Conservation (phyloP, 257 asterid genomes). For the Petunia axillaris region DNA sequence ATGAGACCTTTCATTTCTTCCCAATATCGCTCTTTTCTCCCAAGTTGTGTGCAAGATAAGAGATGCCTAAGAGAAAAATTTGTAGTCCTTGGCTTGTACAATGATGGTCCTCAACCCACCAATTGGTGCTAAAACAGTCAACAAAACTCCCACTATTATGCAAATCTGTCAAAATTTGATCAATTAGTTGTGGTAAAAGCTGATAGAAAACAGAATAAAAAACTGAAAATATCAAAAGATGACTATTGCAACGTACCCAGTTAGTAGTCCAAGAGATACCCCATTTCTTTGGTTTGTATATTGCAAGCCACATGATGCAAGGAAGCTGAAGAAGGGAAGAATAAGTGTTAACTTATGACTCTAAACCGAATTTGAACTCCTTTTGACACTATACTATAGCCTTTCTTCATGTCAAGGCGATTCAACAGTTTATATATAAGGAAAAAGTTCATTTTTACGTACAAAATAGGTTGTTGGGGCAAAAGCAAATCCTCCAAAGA, state of each 20-base stretch:
- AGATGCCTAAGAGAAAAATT: constrained; percentile 41
- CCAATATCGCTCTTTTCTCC: background rate
- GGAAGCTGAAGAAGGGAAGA: constrained; percentile 43
- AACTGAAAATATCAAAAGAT: background rate
- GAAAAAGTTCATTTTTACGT: constrained; percentile 1
- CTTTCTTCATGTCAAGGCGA: background rate
- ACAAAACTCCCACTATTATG: constrained; percentile 47
- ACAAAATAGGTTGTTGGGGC: constrained; percentile 46
- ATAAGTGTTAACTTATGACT: background rate
- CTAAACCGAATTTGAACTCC: background rate
- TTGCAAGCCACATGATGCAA: constrained; percentile 54
- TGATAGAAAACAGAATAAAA: background rate
- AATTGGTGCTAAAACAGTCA: constrained; percentile 51
- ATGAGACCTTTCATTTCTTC: background rate
- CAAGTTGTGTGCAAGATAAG: background rate
- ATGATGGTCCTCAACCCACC: constrained; percentile 55
- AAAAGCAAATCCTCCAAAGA: constrained; percentile 43
- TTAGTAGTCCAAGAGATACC: constrained; percentile 49
- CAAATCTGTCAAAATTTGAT: constrained; percentile 41
- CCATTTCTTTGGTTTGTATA: constrained; percentile 46
- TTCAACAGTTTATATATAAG: too few relatives aligned
- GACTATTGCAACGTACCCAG: constrained; percentile 40
- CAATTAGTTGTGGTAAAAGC: background rate
- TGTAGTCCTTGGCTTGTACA: constrained; percentile 41
- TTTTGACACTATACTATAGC: background rate